Base-by-base conservation (phyloP, 2,329 filamentous ascomycete species). In the Colletotrichum cuscutae region DNA sequence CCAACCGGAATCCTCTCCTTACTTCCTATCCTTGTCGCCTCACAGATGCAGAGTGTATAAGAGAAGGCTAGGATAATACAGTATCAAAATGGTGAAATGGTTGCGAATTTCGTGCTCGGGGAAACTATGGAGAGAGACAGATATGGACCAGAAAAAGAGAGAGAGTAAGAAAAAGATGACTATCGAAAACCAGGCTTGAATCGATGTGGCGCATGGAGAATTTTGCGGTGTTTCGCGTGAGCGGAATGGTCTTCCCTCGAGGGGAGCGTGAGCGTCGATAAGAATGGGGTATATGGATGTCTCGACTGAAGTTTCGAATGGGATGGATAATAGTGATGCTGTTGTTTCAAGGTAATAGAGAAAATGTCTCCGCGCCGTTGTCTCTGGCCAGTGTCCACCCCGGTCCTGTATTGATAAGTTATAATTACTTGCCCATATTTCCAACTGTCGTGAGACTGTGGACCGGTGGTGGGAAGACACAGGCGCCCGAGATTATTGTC, bases 171-270 rank as follows among this genome's bases (percentile, higher is more conserved):
- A 30, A 49, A 49, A 49, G 42, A 49, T 49, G 22, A 28, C 28
- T 19, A 12, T 8, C 12, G 35, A 68, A 42, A 22, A 49, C 24
- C 32, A 42, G 42, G 64, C 52, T 28, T 28, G 24, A 57, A 28
- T 49, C 42, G 19, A 58, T 62, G 30, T 66, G 15, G 63, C 71
- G n/a, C 66, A 71, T 46, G 52, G 68, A 49, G 49, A 65, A 65
- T 71, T 72, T 71, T 77, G 37, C 60, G 62, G 62, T 42, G 62
- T 42, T 77, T 79, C 77, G 79, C 79, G 79, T 79, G 79, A 80
- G 79, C 79, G 79, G 75, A 73, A 70, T 74, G 74, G 72, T 78
- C 76, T 77, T 72, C 77, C 72, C 74, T 54, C 76, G 71, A 60
- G 65, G 72, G 71, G 42, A 49, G 42, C 42, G 42, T 49, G 42